These are phyloP conservation scores for Hygrocybe punicea DNA, from an alignment of 768 basidiomycete species.

Conservation along the genomic window DNA sequence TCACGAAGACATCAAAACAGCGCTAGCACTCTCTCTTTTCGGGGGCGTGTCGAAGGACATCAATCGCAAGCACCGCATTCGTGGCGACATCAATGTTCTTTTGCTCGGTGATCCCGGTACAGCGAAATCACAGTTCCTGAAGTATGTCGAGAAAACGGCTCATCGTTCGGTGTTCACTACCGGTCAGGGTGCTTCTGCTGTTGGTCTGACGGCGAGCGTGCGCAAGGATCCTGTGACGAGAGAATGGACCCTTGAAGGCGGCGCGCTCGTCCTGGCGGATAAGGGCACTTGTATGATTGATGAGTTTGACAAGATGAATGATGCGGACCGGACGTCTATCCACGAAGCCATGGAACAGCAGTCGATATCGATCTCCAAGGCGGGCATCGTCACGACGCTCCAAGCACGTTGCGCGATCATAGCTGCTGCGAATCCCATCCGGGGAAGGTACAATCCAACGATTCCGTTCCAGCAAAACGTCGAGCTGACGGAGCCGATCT, in stretches of 20 bases:
- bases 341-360: slow-evolving; percentile 99
- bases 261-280: slow-evolving; percentile 96
- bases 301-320: slow-evolving; percentile 99
- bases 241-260: slow-evolving; percentile 99
- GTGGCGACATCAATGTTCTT: slow-evolving; percentile 97
- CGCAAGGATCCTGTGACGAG: slow-evolving; percentile 95
- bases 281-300: slow-evolving; percentile 98
- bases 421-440: slow-evolving; percentile 95
- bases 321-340: slow-evolving; percentile 94
- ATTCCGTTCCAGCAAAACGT: slow-evolving; percentile 99
- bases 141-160: slow-evolving; percentile 98
- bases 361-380: slow-evolving; percentile 97
- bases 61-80: slow-evolving; percentile 91
- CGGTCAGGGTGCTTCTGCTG: slow-evolving; percentile 96
- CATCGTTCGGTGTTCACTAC: slow-evolving; percentile 97
- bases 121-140: slow-evolving; percentile 97
- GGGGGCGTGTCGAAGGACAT: slow-evolving; percentile 94
- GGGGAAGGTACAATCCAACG: slow-evolving; percentile 96
- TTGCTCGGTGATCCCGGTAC: slow-evolving; percentile 97
- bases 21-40: slow-evolving; percentile 91
- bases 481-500: slow-evolving; percentile 94
- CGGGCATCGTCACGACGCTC: slow-evolving; percentile 96
- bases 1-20: slow-evolving; percentile 98
- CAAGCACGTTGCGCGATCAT: slow-evolving; percentile 97
- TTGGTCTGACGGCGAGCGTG: slow-evolving; percentile 98